Evolutionary conservation across 2,329 filamentous ascomycete genomes (phyloP).

Genomic region (Pseudogymnoascus sp.): DNA sequence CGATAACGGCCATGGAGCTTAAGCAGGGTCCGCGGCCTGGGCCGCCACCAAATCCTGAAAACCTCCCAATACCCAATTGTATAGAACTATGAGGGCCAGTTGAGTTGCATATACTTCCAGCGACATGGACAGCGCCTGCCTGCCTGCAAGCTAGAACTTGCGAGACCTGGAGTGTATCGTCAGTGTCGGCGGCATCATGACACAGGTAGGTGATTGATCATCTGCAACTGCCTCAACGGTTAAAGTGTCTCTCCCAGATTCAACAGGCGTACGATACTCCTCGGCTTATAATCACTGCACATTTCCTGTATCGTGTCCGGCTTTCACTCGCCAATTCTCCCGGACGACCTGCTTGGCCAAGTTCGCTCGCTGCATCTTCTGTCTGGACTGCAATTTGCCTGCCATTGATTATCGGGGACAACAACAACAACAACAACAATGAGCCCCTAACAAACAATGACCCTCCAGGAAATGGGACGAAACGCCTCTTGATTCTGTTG

Average conservation of each 20-base stretch:
- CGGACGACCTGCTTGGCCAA: not conserved
- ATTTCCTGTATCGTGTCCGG: not conserved
- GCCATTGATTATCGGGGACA: not conserved
- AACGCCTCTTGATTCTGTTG: not conserved
- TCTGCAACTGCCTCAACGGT: not conserved
- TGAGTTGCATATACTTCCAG: not conserved
- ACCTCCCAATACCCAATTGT: not conserved
- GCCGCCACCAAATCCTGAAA: not conserved
- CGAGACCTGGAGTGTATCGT: slow-evolving; percentile 4
- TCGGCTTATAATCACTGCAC: not conserved
- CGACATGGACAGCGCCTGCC: not conserved
- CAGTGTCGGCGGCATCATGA: not conserved
- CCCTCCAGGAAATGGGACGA: not conserved
- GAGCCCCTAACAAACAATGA: not conserved
- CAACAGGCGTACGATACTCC: not conserved
- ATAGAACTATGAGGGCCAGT: not conserved
- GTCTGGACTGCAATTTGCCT: not conserved
- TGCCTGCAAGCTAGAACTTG: not conserved
- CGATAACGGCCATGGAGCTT: not conserved
- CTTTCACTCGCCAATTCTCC: not conserved
- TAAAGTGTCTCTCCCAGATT: not conserved
- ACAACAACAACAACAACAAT: not conserved
- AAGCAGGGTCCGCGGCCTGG: not conserved
- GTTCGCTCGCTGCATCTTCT: not conserved
- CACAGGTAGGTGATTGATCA: not conserved